Evolutionary conservation across 768 basidiomycete genomes (phyloP), one percentile per base, ranked within the genome.

Genomic region (Termitomyces sp.): DNA sequence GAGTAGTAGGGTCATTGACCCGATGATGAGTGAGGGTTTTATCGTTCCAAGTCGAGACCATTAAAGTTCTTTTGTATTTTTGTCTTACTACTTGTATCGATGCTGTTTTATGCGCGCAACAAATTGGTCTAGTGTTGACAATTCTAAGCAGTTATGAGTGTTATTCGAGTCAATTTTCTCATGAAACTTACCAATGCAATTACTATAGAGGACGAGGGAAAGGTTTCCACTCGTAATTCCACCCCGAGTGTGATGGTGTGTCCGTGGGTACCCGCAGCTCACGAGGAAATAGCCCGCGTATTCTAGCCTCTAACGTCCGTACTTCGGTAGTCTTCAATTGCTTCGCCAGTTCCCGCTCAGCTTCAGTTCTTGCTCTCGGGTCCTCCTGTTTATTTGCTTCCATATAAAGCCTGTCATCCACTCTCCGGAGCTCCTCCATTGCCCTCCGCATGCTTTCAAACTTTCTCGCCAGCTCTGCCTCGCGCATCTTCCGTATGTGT

Each of bases 141-240:
- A 13, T 24, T 22, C 42, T 43, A 33, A 12, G 18, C 32, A 54
- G 3, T 30, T 40, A 40, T n/a, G 22, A 34, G 20, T n/a, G 13
- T 33, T 22, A 24, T 44, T 34, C n/a, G 43, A 10, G 22, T 32
- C 7, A 8, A 24, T n/a, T n/a, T n/a, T n/a, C n/a, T n/a, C n/a
- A n/a, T n/a, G n/a, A n/a, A n/a, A 58, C 61, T 37, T 54, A 63
- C 65, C 58, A 49, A 33, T n/a, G 16, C n/a, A 67, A 40, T 67
- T 68, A 20, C 26, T 60, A 82, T 57, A 82, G 57, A 30, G 83
- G 82, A 39, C 81, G 77, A 57, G 79, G 72, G 67, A 86, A 84
- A 47, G 89, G 81, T 55, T 81, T 90, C 85, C 88, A 95, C n/a
- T 88, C 84, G 67, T 95, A 89, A 53, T 86, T 85, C 94, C 94